A percentile compares a stretch with the other conserved stretches of the same genome.
Conservation (phyloP, 208 protist genomes). For the Strigomonas culicis region DNA sequence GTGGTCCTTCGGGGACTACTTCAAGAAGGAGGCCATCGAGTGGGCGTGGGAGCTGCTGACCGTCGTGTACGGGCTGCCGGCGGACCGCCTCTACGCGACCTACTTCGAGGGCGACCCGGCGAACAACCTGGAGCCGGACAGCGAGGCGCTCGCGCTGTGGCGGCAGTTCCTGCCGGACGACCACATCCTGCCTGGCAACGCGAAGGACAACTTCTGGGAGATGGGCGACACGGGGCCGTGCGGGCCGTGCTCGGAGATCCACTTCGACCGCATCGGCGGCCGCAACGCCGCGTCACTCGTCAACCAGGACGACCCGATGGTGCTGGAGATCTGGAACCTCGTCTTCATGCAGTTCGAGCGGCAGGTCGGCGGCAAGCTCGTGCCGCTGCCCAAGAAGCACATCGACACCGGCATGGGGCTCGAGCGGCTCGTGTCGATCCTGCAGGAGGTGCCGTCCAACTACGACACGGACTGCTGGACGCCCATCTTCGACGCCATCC, state of each 20-base stretch:
- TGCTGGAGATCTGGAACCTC: constrained; percentile 99
- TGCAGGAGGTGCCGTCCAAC: constrained; percentile 97
- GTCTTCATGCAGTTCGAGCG: constrained; percentile 99
- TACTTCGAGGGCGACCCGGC: constrained; percentile 96
- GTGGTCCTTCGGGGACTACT: constrained; percentile 99
- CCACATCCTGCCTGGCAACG: constrained; percentile 90
- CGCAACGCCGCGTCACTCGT: constrained; percentile 95
- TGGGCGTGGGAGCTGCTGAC: constrained; percentile 98
- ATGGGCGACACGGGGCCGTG: constrained; percentile 99
- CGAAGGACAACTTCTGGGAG: constrained; percentile 99
- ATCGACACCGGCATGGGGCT: constrained; percentile 99
- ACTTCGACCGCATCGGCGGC: constrained; percentile 98
- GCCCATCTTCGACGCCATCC: constrained; percentile 96
- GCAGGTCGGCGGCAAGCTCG: constrained; percentile 83
- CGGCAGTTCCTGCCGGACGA: constrained; percentile 85
- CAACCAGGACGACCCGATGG: constrained; percentile 98
- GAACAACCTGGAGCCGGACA: constrained; percentile 88
- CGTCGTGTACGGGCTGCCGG: constrained; percentile 91
- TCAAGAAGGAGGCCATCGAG: constrained; percentile 97
- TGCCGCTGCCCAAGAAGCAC: constrained; percentile 89
- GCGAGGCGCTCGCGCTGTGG: constrained; percentile 94
- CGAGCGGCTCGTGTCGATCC: constrained; percentile 96
- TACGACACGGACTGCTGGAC: constrained; percentile 99
- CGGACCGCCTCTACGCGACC: constrained; percentile 97
- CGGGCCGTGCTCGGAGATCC: constrained; percentile 98